Evolutionary conservation across 345 rosid species (phyloP).

Genomic region (Nephelium lappaceum): DNA sequence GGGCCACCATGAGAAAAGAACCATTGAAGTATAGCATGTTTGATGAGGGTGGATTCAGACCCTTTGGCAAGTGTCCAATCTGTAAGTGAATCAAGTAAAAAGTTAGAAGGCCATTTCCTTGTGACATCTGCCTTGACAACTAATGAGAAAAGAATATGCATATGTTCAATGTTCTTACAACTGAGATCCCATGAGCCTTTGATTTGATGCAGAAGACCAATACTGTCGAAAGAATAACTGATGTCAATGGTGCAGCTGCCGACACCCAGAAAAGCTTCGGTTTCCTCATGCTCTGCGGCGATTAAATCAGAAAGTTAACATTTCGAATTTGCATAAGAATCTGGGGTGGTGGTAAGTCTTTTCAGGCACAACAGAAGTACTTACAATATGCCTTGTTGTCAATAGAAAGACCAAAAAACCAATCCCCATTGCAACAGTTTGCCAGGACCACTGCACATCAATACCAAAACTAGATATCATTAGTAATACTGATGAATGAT

Average conservation of each 20-base stretch:
- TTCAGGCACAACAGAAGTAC: constrained; percentile 24
- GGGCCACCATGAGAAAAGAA: constrained; percentile 60
- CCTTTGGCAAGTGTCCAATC: constrained; percentile 94
- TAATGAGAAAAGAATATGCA: not conserved
- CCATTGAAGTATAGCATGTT: constrained; percentile 74
- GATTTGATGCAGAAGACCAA: constrained; percentile 53
- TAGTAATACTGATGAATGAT: not conserved
- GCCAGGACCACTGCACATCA: constrained; percentile 91
- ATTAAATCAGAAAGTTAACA: constrained; percentile 14
- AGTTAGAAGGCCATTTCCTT: not conserved
- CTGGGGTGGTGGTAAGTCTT: not conserved
- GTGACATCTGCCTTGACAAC: not conserved
- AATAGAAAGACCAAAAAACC: constrained; percentile 70
- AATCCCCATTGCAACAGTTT: constrained; percentile 73
- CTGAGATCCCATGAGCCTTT: constrained; percentile 64
- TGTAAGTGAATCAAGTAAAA: constrained; percentile 25
- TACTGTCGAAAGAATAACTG: constrained; percentile 74
- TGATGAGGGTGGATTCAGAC: constrained; percentile 90
- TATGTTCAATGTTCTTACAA: constrained; percentile 49
- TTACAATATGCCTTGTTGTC: constrained; percentile 77
- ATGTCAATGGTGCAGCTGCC: constrained; percentile 87
- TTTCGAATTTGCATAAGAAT: not conserved
- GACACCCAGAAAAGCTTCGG: constrained; percentile 97
- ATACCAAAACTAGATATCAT: not conserved
- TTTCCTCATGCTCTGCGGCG: constrained; percentile 69